A percentile compares a stretch with the other conserved stretches of the same genome.
Conservation (phyloP, 2,329 filamentous ascomycete genomes). For the Lecanicillium sp. region DNA sequence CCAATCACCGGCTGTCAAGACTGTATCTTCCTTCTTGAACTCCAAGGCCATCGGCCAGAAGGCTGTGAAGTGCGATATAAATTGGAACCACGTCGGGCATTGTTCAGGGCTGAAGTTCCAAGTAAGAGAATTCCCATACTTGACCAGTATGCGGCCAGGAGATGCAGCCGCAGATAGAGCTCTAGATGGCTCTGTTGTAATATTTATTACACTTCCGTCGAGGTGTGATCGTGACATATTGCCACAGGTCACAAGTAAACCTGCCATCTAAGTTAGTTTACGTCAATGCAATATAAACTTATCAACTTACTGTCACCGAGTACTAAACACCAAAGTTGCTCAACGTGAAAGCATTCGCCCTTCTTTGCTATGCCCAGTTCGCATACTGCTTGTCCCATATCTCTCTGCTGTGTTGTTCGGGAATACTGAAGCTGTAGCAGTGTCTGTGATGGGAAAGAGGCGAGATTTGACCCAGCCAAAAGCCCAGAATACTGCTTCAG, state of each 20-base stretch:
- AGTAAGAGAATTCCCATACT: slow-evolving; percentile 27
- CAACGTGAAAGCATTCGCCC: slow-evolving; percentile 40
- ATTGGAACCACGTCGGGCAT: slow-evolving; percentile 40
- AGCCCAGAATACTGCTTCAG: slow-evolving; percentile 38
- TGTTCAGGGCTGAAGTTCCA: slow-evolving; percentile 35
- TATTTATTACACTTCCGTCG: slow-evolving; percentile 26
- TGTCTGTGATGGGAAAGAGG: slow-evolving; percentile 36
- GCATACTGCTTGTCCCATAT: slow-evolving; percentile 42
- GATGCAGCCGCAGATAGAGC: slow-evolving; percentile 14
- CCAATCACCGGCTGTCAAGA: slow-evolving; percentile 24
- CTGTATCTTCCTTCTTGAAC: slow-evolving; percentile 30
- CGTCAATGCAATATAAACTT: neutral
- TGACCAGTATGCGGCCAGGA: slow-evolving; percentile 28
- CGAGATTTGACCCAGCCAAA: slow-evolving; percentile 23
- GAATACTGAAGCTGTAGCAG: slow-evolving; percentile 39
- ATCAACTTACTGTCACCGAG: slow-evolving; percentile 35
- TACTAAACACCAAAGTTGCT: slow-evolving; percentile 42
- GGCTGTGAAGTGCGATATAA: slow-evolving; percentile 35
- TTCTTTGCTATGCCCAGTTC: slow-evolving; percentile 28
- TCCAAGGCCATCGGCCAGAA: slow-evolving; percentile 36
- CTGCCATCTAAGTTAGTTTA: slow-evolving; percentile 16
- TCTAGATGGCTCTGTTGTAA: slow-evolving; percentile 25
- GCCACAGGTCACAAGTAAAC: slow-evolving; percentile 37
- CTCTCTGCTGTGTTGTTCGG: slow-evolving; percentile 31
- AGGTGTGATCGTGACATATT: slow-evolving; percentile 29